Evolutionary conservation across 805 yeast species (phyloP).

Genomic region (Maudiozyma serrabonitensis): DNA sequence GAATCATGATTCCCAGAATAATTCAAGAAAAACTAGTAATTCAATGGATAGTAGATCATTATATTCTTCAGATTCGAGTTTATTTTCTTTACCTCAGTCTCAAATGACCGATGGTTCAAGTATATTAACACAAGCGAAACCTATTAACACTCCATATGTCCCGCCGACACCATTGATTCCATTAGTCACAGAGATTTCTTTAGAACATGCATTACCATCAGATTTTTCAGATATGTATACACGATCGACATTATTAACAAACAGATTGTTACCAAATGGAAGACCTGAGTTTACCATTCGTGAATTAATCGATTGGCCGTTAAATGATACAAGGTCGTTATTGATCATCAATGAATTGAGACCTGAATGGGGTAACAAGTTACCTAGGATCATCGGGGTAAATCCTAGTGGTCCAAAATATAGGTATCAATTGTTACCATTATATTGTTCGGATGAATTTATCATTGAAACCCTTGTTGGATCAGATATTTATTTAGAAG

Average conservation of each 20-base stretch:
- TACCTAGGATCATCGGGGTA: conserved; percentile 33
- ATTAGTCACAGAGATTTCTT: conserved; percentile 13
- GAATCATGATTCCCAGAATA: neutral
- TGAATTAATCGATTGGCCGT: conserved; percentile 52
- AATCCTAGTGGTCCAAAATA: neutral
- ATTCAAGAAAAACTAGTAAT: too few species aligned
- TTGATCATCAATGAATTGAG: conserved; percentile 38
- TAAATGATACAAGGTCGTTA: conserved; percentile 53
- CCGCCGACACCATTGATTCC: neutral
- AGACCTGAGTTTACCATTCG: conserved; percentile 51
- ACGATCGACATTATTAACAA: conserved; percentile 35
- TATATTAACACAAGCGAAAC: neutral
- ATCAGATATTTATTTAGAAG: conserved; percentile 46
- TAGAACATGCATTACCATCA: conserved; percentile 40
- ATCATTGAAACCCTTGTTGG: conserved; percentile 38
- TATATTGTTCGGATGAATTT: conserved; percentile 36
- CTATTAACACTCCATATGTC: neutral
- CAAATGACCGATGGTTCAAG: neutral
- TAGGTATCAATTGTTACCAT: conserved; percentile 33
- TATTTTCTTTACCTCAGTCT: neutral
- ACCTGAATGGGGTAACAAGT: conserved; percentile 42
- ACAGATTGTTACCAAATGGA: conserved; percentile 38
- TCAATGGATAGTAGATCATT: neutral
- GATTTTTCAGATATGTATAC: conserved; percentile 43
- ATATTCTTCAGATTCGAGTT: neutral